A percentile compares a stretch with the other conserved stretches of the same genome.
These are phyloP conservation scores for Huntiella bhutanensis DNA, from an alignment of 2,329 filamentous ascomycete genomes.

Conservation along the genomic window DNA sequence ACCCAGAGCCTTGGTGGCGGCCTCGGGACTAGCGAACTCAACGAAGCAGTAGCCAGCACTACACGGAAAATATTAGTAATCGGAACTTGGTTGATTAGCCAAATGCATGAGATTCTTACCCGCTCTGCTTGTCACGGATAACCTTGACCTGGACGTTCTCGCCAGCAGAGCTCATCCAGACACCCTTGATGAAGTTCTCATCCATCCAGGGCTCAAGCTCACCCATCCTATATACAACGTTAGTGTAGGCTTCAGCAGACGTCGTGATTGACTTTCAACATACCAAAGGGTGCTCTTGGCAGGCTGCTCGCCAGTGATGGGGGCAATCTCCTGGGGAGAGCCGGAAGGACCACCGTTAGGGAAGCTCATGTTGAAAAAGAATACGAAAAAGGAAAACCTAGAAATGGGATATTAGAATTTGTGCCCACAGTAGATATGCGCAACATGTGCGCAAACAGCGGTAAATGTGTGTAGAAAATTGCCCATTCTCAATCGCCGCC, in stretches of 20 bases:
- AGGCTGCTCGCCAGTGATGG: constrained; percentile 22
- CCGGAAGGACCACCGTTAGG: constrained; percentile 12
- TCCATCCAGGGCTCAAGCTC: constrained; percentile 99
- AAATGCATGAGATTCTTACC: constrained; percentile 33
- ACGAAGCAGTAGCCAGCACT: constrained; percentile 99
- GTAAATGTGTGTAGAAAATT: too few relatives aligned
- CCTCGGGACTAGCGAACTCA: constrained; percentile 67
- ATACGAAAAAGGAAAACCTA: not conserved
- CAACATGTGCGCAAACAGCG: too few relatives aligned
- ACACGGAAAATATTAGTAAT: constrained; percentile 13
- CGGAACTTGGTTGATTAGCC: not conserved
- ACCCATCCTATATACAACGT: constrained; percentile 59
- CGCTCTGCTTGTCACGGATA: constrained; percentile 97
- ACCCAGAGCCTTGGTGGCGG: constrained; percentile 75
- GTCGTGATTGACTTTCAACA: constrained; percentile 12
- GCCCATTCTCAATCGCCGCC: too few relatives aligned
- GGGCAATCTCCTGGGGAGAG: constrained; percentile 17
- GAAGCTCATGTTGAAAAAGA: constrained; percentile 12
- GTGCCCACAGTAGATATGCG: too few relatives aligned
- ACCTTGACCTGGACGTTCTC: constrained; percentile 98
- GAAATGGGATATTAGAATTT: not conserved
- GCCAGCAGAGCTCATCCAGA: constrained; percentile 74
- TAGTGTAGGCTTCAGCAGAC: not conserved
- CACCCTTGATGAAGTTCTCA: constrained; percentile 91
- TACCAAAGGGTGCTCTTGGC: constrained; percentile 42